Percentiles rank a stretch among this genome's conserved stretches.
Conservation (phyloP, 805 yeast genomes). For the Torulaspora indica region DNA sequence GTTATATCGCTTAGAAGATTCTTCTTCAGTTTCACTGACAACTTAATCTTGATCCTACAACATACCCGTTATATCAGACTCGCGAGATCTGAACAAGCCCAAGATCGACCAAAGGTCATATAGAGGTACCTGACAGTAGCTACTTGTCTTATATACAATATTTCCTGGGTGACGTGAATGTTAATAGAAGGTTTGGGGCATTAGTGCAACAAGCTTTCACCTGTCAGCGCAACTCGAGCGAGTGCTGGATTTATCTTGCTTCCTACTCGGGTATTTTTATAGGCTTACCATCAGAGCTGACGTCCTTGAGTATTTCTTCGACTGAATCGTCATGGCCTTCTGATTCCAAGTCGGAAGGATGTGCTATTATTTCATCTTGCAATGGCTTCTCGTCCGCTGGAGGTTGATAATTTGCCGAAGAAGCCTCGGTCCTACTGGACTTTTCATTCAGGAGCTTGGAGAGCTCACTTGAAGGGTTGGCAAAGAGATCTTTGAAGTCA, state of each 20-base stretch:
- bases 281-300: conserved; percentile 20
- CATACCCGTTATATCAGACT: not conserved
- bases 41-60: not conserved
- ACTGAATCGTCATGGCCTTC: conserved; percentile 16
- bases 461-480: conserved; percentile 41
- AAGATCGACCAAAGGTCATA: not conserved
- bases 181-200: not conserved
- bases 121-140: too few relatives aligned
- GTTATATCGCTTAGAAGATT: not conserved
- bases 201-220: not conserved
- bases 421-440: conserved; percentile 18
- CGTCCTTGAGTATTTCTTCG: conserved; percentile 24
- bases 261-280: conserved; percentile 11
- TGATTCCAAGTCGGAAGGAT: conserved; percentile 5
- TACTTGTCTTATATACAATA: not conserved
- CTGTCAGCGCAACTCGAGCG: not conserved
- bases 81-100: not conserved
- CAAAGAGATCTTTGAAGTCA: conserved; percentile 51
- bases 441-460: conserved; percentile 40
- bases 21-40: not conserved
- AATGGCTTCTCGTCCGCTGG: conserved; percentile 7
- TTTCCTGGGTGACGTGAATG: not conserved
- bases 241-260: not conserved
- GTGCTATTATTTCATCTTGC: conserved; percentile 8
- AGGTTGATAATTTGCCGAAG: conserved; percentile 7